Conservation (phyloP, 441 rosid genomes). For the Mallotus japonicus region DNA sequence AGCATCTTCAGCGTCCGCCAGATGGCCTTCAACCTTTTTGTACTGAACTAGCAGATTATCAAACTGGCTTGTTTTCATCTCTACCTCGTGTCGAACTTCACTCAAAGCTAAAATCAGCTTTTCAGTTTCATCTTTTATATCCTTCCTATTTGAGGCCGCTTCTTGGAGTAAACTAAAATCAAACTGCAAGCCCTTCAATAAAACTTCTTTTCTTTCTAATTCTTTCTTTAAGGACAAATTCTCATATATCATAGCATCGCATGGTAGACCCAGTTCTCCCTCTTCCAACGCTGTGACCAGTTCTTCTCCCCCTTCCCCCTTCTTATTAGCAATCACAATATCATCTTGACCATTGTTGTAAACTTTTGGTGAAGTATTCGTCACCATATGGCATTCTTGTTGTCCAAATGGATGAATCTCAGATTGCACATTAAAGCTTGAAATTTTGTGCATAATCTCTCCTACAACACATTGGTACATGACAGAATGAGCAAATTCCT, state of each 20-base stretch:
- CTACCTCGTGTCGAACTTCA: constrained; percentile 59
- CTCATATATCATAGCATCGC: constrained; percentile 40
- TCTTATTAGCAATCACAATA: constrained; percentile 21
- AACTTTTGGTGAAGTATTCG: constrained; percentile 21
- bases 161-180: constrained; percentile 92
- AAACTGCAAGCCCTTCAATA: constrained; percentile 84
- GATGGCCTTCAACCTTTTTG: constrained; percentile 48
- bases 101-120: constrained; percentile 46
- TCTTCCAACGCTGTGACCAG: constrained; percentile 31
- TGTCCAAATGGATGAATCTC: constrained; percentile 24
- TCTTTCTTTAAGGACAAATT: constrained; percentile 64
- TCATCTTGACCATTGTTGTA: constrained; percentile 26
- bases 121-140: constrained; percentile 72
- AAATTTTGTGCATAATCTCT: constrained; percentile 35
- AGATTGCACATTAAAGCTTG: constrained; percentile 31
- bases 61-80: constrained; percentile 59
- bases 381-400: constrained; percentile 25
- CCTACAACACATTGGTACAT: constrained; percentile 51
- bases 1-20: constrained; percentile 53
- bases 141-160: constrained; percentile 66
- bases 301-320: constrained; percentile 27
- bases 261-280: constrained; percentile 31
- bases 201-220: constrained; percentile 72
- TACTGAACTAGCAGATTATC: constrained; percentile 55
- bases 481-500: constrained; percentile 48